These are phyloP conservation scores for Trichomonascaceae sp. DNA, from an alignment of 1,139 yeast genomes.

Conservation along the genomic window DNA sequence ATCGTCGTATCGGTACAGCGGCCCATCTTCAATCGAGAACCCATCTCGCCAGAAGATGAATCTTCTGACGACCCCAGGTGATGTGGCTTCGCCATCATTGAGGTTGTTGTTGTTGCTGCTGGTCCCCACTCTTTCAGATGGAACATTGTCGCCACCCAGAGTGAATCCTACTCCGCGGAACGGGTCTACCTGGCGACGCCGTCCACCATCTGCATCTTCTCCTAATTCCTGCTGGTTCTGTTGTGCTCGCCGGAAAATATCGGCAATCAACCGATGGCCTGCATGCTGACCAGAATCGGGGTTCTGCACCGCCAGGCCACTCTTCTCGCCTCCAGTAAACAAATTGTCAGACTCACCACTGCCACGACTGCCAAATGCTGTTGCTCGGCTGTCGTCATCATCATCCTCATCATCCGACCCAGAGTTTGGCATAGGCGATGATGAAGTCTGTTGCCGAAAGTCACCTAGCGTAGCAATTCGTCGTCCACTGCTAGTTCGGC, in stretches of 20 bases:
- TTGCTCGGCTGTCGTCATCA: constrained; percentile 47
- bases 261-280: constrained; percentile 33
- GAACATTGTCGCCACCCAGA: constrained; percentile 43
- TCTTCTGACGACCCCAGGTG: constrained; percentile 31
- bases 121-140: constrained; percentile 8
- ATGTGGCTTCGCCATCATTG: constrained; percentile 10
- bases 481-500: constrained; percentile 7
- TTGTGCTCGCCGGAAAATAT: constrained; percentile 44
- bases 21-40: constrained; percentile 87
- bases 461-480: constrained; percentile 29
- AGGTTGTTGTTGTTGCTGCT: constrained; percentile 11
- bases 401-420: constrained; percentile 35
- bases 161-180: constrained; percentile 71
- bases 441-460: constrained; percentile 29
- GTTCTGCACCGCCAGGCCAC: constrained; percentile 87
- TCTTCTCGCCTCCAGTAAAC: constrained; percentile 93
- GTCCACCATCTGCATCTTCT: constrained; percentile 6
- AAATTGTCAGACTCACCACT: constrained; percentile 60
- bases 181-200: constrained; percentile 8
- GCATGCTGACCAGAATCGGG: constrained; percentile 42
- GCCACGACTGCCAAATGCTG: too few relatives aligned
- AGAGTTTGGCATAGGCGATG: constrained; percentile 11
- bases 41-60: constrained; percentile 96
- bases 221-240: constrained; percentile 27
- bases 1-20: constrained; percentile 76